phyloP scores from a whole-genome alignment of 306 rosid species.

The Begonia loranthoides region DNA sequence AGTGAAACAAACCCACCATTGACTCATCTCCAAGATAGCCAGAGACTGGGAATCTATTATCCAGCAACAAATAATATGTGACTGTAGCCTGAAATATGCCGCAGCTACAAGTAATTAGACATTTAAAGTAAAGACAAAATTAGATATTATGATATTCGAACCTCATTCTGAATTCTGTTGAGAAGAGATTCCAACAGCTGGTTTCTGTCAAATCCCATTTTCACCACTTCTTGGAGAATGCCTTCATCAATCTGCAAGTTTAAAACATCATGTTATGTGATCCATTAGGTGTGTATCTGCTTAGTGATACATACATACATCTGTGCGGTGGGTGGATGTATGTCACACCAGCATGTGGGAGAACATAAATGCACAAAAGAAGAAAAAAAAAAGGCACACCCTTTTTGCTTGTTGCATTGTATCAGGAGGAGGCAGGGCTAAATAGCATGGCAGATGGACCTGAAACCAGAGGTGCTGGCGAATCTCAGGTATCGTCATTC shows the following conservation, averaged over 20 bases:
- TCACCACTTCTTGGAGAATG: conserved; percentile 82
- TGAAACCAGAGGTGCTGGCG: conserved; percentile 93
- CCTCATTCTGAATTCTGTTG: conserved; percentile 87
- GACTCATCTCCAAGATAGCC: conserved; percentile 97
- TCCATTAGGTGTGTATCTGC: too few species aligned
- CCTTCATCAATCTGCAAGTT: conserved; percentile 79
- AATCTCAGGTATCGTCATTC: conserved; percentile 88
- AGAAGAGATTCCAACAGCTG: conserved; percentile 74
- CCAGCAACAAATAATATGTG: conserved; percentile 83
- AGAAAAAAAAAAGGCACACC: conserved; percentile 19
- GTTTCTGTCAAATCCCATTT: conserved; percentile 75
- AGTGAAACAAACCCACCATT: conserved; percentile 32
- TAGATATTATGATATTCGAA: conserved; percentile 4
- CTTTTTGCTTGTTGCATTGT: conserved; percentile 82
- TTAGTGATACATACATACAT: too few species aligned
- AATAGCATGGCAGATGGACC: conserved; percentile 83
- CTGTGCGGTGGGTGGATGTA: too few species aligned
- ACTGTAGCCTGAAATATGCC: conserved; percentile 79
- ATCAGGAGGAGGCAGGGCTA: conserved; percentile 90
- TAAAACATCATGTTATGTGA: background rate
- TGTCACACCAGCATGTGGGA: too few species aligned
- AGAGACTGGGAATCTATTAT: conserved; percentile 78
- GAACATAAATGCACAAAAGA: background rate
- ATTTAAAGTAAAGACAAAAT: too few species aligned
- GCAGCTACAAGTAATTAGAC: too few species aligned